These are phyloP conservation scores for Phytophthora hybrid DNA, from an alignment of 352 stramenopile species.

Conservation along the genomic window DNA sequence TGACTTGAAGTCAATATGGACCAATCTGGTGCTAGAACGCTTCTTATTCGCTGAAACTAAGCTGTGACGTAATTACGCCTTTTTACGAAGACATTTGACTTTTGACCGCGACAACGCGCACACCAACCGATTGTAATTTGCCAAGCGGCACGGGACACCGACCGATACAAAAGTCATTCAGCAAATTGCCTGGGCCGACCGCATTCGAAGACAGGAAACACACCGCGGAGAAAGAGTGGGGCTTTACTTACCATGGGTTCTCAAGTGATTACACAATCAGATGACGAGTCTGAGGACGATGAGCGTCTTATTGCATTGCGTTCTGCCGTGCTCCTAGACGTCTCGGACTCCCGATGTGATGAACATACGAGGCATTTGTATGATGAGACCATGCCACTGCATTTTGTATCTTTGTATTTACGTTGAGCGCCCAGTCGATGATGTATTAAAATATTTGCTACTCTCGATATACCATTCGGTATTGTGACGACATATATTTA, in stretches of 20 bases:
- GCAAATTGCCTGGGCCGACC: slow-evolving; percentile 17
- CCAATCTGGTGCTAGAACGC: slow-evolving; percentile 1
- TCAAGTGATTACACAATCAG: slow-evolving; percentile 93
- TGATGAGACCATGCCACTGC: slow-evolving; percentile 76
- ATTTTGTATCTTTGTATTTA: slow-evolving; percentile 36
- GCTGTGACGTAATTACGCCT: slow-evolving; percentile 29
- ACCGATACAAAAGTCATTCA: slow-evolving; percentile 17
- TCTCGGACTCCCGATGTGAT: slow-evolving; percentile 76
- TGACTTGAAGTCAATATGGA: slow-evolving; percentile 19
- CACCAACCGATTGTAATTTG: slow-evolving; percentile 20
- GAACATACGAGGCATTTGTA: slow-evolving; percentile 93
- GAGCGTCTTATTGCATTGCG: slow-evolving; percentile 69
- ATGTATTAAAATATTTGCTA: slow-evolving; percentile 92
- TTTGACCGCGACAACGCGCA: slow-evolving; percentile 14
- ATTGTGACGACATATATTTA: slow-evolving; percentile 87
- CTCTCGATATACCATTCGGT: slow-evolving; percentile 75
- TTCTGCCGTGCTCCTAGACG: slow-evolving; percentile 78
- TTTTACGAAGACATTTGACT: slow-evolving; percentile 21
- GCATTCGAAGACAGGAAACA: slow-evolving; percentile 7
- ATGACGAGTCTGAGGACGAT: slow-evolving; percentile 92
- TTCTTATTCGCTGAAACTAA: slow-evolving; percentile 10
- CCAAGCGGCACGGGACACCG: background rate
- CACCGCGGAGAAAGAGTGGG: background rate
- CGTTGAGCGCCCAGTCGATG: slow-evolving; percentile 57
- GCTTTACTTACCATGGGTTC: slow-evolving; percentile 22